Evolutionary conservation across 176 grass and related monocot species (phyloP).

Genomic region (Carex parvula): DNA sequence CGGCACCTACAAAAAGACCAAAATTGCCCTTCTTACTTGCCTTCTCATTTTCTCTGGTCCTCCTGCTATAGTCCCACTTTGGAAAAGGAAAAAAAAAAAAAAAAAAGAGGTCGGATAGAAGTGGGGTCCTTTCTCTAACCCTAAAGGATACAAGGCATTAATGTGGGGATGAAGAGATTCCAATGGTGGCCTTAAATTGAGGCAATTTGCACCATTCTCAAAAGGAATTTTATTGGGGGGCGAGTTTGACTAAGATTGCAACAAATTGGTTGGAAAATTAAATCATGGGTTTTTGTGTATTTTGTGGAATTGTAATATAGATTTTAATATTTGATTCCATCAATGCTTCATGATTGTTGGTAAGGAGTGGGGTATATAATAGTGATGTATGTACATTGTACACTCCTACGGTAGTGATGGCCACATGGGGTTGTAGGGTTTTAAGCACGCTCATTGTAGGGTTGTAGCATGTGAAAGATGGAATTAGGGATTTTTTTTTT

Average conservation of each 20-base stretch:
- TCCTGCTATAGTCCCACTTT: conserved; percentile 43
- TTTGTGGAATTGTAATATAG: conserved; percentile 37
- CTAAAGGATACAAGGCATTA: neutral
- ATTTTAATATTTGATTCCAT: conserved; percentile 32
- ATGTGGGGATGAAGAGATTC: neutral
- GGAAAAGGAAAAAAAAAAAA: conserved; percentile 15
- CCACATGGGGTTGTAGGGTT: conserved; percentile 46
- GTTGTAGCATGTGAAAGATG: neutral
- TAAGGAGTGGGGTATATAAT: conserved; percentile 26
- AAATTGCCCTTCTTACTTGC: conserved; percentile 1
- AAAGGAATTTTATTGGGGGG: conserved; percentile 18
- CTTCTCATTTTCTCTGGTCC: conserved; percentile 24
- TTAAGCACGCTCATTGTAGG: conserved; percentile 13
- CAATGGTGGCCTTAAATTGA: neutral
- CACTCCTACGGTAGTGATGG: conserved; percentile 17
- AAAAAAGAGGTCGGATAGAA: neutral
- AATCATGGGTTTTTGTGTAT: conserved; percentile 23
- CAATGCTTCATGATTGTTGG: conserved; percentile 12
- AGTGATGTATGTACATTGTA: conserved; percentile 8
- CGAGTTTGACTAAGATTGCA: conserved; percentile 31
- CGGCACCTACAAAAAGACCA: neutral
- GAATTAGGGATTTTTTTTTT: neutral
- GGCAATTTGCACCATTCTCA: conserved; percentile 27
- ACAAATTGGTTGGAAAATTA: conserved; percentile 22
- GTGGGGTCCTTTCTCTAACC: conserved; percentile 14